Evolutionary conservation across 208 protist species (phyloP), one percentile per base, ranked within the genome.

Genomic region (Angomonas deanei): DNA sequence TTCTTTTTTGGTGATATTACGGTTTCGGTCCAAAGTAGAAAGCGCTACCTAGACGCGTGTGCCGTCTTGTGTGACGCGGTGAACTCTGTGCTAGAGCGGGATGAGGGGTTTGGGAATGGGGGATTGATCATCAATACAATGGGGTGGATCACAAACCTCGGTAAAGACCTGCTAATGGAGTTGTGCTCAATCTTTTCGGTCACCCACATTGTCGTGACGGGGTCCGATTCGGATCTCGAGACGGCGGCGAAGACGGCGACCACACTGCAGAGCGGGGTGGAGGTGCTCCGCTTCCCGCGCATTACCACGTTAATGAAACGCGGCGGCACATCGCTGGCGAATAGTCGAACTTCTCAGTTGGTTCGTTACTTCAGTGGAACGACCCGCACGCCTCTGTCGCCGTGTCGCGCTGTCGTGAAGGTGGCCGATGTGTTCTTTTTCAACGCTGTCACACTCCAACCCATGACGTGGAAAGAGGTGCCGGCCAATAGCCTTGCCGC

Each of bases 31-130:
- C 54, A 71, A 0, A 84, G 84, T 27, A 76, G 82, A 13, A 86
- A 89, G 59, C 85, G 84, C 0, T 95, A 92, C 49, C 68, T 95
- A 10, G 89, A 95, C 57, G 39, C 90, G 26, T 95, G 89, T 61
- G 68, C 79, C 1, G 80, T 64, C 21, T 55, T 68, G 6, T 75
- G 76, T 24, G 77, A 90, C 46, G 80, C 79, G 2, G 68, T 74
- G 15, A 70, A 71, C 10, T 81, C 81, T 10, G 76, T 87, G 36
- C 68, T 59, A 13, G 65, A 74, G 13, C 68, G 79, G 1, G 80
- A 84, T 17, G 48, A 76, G 3, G 49, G 63, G 17, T 91, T 91
- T 53, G 70, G 81, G 15, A 53, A 68, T 2, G 89, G 89, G 10
- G 89, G 89, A 2, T 32, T 89, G 2, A 74, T 95, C 34, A 78